Evolutionary conservation across 2,329 filamentous ascomycete species (phyloP).

Genomic region (Stemphylium lycopersici): DNA sequence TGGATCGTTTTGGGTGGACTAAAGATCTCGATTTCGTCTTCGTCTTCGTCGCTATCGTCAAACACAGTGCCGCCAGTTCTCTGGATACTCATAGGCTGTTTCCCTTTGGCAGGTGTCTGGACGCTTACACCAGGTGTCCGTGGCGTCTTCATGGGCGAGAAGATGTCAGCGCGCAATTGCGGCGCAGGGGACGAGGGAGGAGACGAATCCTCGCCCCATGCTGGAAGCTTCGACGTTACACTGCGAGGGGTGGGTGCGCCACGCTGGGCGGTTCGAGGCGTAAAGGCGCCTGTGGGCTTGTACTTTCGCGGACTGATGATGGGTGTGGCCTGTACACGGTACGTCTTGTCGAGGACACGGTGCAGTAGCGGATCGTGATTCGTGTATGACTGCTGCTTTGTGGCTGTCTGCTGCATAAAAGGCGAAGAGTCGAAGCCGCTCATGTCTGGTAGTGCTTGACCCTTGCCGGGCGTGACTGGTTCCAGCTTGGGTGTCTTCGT

Average conservation of each 20-base stretch:
- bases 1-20: constrained; percentile 95
- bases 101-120: constrained; percentile 66
- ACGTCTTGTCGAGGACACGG: constrained; percentile 92
- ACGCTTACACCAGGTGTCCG: constrained; percentile 85
- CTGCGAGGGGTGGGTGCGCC: constrained; percentile 32
- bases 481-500: constrained; percentile 37
- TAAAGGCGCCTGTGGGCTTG: constrained; percentile 47
- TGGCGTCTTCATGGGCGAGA: constrained; percentile 71
- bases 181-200: constrained; percentile 69
- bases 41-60: constrained; percentile 77
- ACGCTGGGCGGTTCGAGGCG: constrained; percentile 45
- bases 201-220: constrained; percentile 53
- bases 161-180: constrained; percentile 82
- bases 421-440: constrained; percentile 57
- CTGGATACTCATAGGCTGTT: constrained; percentile 58
- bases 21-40: constrained; percentile 58
- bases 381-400: constrained; percentile 34
- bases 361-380: constrained; percentile 81
- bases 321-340: constrained; percentile 90
- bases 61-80: constrained; percentile 55
- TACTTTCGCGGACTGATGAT: constrained; percentile 67
- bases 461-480: constrained; percentile 46
- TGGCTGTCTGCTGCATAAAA: constrained; percentile 53
- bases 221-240: constrained; percentile 29
- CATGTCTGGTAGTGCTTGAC: constrained; percentile 49